Percentiles rank a stretch among this genome's conserved stretches.
These are phyloP conservation scores for Zygoascus flipseniorum DNA, from an alignment of 805 yeast species.

Conservation along the genomic window DNA sequence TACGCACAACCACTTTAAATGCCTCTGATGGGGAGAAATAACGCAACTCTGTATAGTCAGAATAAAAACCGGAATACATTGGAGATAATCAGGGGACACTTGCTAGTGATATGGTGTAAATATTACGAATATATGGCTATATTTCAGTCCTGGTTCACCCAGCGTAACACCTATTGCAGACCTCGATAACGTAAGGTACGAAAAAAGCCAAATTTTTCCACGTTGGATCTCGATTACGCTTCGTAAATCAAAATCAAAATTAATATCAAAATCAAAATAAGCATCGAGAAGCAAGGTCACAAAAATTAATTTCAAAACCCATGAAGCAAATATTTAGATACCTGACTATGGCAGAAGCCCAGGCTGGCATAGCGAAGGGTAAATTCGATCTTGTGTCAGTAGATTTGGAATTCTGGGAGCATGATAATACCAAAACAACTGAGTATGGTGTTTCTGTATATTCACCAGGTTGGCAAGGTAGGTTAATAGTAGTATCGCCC, in stretches of 20 bases:
- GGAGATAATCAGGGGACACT: too few species aligned
- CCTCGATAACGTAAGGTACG: too few species aligned
- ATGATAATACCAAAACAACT: slow-evolving; percentile 5
- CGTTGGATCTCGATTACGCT: not conserved
- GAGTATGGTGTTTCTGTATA: slow-evolving; percentile 17
- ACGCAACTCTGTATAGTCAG: too few species aligned
- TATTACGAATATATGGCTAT: too few species aligned
- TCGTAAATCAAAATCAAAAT: not conserved
- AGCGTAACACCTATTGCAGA: too few species aligned
- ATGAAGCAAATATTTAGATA: not conserved
- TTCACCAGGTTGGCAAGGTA: slow-evolving; percentile 8
- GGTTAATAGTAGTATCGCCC: not conserved
- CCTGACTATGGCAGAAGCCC: not conserved
- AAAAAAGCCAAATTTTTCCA: too few species aligned
- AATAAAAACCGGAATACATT: too few species aligned
- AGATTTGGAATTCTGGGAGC: slow-evolving; percentile 17
- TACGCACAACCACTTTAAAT: too few species aligned
- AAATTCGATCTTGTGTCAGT: slow-evolving; percentile 7
- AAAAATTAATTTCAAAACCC: not conserved
- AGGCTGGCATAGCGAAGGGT: not conserved
- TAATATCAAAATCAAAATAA: not conserved
- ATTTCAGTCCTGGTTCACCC: too few species aligned
- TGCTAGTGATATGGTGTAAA: too few species aligned
- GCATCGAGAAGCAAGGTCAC: not conserved
- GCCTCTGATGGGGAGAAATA: too few species aligned